These are phyloP conservation scores for Hypoxylon crocopeplum DNA, from an alignment of 495 filamentous ascomycete species.

Conservation along the genomic window DNA sequence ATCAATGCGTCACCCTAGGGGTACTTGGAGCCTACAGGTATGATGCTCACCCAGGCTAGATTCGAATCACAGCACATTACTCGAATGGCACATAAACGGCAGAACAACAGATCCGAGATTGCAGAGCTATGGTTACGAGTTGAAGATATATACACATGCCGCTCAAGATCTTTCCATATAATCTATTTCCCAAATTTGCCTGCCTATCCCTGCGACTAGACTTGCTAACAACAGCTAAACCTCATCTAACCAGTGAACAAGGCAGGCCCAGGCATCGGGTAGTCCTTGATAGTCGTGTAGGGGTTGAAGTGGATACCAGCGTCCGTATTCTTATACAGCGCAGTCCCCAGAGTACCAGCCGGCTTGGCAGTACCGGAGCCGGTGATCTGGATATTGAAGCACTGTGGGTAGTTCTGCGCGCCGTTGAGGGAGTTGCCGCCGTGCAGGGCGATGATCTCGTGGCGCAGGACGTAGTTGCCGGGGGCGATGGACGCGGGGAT, in stretches of 20 bases:
- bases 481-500: constrained; percentile 64
- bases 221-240: too few species aligned
- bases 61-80: too few species aligned
- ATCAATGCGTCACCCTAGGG: too few species aligned
- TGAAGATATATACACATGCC: too few species aligned
- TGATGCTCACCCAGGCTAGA: too few species aligned
- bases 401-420: constrained; percentile 74
- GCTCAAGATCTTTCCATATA: not conserved
- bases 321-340: constrained; percentile 62
- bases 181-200: not conserved
- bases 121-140: too few species aligned
- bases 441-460: constrained; percentile 73
- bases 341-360: constrained; percentile 58
- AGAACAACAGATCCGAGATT: not conserved
- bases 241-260: constrained; percentile 32
- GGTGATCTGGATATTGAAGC: constrained; percentile 69
- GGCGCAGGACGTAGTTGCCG: constrained; percentile 72
- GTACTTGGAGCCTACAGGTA: too few species aligned
- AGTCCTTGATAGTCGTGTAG: constrained; percentile 51
- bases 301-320: constrained; percentile 64
- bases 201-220: too few species aligned
- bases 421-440: constrained; percentile 57
- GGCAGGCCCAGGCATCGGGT: constrained; percentile 42
- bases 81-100: not conserved
- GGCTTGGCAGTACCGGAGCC: constrained; percentile 64